phyloP scores from a whole-genome alignment of 306 rosid species.

The Senna tora region DNA sequence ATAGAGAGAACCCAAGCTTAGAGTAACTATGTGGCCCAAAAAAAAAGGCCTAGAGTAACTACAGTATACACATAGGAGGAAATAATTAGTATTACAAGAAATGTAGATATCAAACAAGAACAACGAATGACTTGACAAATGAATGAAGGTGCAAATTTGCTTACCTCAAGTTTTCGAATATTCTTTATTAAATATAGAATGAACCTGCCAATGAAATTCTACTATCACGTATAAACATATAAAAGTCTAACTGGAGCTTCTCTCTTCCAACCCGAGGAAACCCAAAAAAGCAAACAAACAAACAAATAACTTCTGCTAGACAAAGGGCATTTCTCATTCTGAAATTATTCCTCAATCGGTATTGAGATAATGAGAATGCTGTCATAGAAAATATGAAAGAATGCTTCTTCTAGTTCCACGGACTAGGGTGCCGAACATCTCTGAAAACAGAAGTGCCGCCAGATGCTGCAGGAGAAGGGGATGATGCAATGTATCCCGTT shows the following conservation, averaged over 20 bases:
- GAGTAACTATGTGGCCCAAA: neutral
- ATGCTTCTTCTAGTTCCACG: conserved; percentile 55
- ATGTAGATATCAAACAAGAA: too few species aligned
- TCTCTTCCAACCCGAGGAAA: neutral
- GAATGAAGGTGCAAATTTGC: neutral
- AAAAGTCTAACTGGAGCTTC: too few species aligned
- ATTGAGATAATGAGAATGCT: neutral
- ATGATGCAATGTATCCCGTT: conserved; percentile 60
- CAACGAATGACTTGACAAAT: too few species aligned
- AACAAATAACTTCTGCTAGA: neutral
- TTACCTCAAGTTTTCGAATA: neutral
- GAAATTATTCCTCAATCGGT: neutral
- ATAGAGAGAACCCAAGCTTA: too few species aligned
- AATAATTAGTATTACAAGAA: neutral
- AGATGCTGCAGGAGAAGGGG: conserved; percentile 71
- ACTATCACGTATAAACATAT: neutral
- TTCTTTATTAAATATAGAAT: too few species aligned
- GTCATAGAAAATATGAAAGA: neutral
- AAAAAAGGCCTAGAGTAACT: neutral
- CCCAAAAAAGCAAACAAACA: neutral
- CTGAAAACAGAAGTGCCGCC: conserved; percentile 68
- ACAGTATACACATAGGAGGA: neutral
- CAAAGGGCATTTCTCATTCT: neutral
- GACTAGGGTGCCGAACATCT: conserved; percentile 69
- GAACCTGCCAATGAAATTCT: neutral